Evolutionary conservation across 2,329 filamentous ascomycete genomes (phyloP), one percentile per base, ranked within the genome.

Genomic region (Tolypocladium ophioglossoides): DNA sequence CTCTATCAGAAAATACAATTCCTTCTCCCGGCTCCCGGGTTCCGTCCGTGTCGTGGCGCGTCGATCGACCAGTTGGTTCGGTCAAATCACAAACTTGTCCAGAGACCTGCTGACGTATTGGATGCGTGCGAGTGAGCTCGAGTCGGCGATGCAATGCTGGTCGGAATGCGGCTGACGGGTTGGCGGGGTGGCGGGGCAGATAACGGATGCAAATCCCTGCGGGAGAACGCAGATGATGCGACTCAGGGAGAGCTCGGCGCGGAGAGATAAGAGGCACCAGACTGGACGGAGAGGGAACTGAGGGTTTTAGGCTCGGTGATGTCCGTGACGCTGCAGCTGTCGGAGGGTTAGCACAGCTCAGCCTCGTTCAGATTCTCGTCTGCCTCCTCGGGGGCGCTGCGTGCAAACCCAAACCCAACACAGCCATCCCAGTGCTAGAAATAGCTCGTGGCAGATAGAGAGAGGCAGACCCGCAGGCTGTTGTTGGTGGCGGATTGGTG

Each of bases 111-210:
- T 48, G 46, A 12, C 49, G 49, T 39, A 50, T 37, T 37, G 34
- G 12, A 38, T 39, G 34, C 9, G 18, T 18, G 18, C 16, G 14
- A 34, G 38, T 16, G n/a, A 32, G 50, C 34, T 32, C 39, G n/a
- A 38, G 37, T 37, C 8, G 39, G 35, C 20, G 44, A 52, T 39
- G 27, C 40, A 52, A 58, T 55, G 52, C 41, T 51, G 27, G 40
- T 46, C 52, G 55, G 47, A 52, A 54, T 54, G 55, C 50, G 50
- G 52, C 50, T 35, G 44, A n/a, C 39, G 44, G 38, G 48, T 54
- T 51, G 35, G 50, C 49, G 40, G 50, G 49, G 49, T 50, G 46
- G 41, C n/a, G 41, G 46, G 50, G 46, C 38, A 51, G 48, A 35
- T 50, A 37, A 37, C 32, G n/a, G 47, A n/a, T 11, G 24, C 44